Conservation (phyloP, 2,329 filamentous ascomycete species). For the Celoporthe dispersa region DNA sequence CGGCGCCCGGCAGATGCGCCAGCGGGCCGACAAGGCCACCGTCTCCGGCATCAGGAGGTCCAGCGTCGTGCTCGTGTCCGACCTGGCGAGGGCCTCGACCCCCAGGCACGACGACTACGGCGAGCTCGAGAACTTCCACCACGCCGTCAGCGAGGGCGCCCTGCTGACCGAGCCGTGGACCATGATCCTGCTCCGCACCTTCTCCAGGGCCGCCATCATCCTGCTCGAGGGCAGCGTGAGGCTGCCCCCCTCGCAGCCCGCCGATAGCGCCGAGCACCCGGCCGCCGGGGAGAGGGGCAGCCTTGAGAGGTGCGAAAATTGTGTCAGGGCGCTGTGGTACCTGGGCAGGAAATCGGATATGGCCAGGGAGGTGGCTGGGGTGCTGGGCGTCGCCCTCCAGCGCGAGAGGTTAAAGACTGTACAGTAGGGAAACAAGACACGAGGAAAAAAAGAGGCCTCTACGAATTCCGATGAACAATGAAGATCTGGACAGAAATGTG, state of each 20-base stretch:
- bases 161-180: slow-evolving; percentile 66
- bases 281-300: slow-evolving; percentile 29
- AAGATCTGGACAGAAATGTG: background rate
- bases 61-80: slow-evolving; percentile 51
- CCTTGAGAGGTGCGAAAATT: slow-evolving; percentile 49
- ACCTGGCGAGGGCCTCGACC: slow-evolving; percentile 52
- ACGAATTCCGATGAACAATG: background rate
- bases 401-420: slow-evolving; percentile 11
- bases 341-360: slow-evolving; percentile 60
- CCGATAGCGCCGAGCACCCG: slow-evolving; percentile 34
- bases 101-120: slow-evolving; percentile 32
- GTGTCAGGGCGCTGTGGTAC: slow-evolving; percentile 57
- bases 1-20: slow-evolving; percentile 33
- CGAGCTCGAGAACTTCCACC: slow-evolving; percentile 51
- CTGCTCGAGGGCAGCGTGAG: slow-evolving; percentile 40
- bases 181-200: slow-evolving; percentile 56
- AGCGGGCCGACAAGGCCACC: slow-evolving; percentile 39
- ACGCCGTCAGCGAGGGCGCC: slow-evolving; percentile 57
- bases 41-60: slow-evolving; percentile 46
- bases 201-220: slow-evolving; percentile 50
- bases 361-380: slow-evolving; percentile 25
- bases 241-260: slow-evolving; percentile 7
- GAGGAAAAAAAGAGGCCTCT: too few relatives aligned
- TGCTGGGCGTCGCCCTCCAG: slow-evolving; percentile 16
- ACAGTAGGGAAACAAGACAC: background rate